Percentiles rank a stretch among this genome's conserved stretches.
Evolutionary conservation across 805 yeast species (phyloP).

Genomic region (Lipomyces chichibuensis): DNA sequence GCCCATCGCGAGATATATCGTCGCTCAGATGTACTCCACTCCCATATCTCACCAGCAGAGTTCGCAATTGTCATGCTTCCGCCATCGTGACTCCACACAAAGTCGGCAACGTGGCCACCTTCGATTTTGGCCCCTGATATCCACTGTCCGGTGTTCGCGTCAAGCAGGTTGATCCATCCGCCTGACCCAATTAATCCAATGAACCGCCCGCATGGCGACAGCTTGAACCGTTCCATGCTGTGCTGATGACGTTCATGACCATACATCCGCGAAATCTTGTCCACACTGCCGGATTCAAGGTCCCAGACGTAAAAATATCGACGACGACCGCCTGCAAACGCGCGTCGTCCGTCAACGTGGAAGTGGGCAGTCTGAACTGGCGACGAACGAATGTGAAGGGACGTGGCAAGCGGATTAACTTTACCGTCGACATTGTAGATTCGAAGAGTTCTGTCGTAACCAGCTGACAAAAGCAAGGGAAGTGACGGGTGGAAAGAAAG

Average conservation of each 20-base stretch:
- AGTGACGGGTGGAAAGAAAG: slow-evolving; percentile 81
- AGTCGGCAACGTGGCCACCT: slow-evolving; percentile 75
- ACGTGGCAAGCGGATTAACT: slow-evolving; percentile 74
- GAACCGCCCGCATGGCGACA: slow-evolving; percentile 68
- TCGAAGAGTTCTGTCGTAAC: slow-evolving; percentile 86
- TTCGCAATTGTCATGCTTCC: slow-evolving; percentile 62
- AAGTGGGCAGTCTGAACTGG: slow-evolving; percentile 81
- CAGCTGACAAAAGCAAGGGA: slow-evolving; percentile 86
- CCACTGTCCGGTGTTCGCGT: slow-evolving; percentile 83
- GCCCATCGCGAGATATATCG: slow-evolving; percentile 70
- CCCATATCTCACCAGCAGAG: slow-evolving; percentile 86
- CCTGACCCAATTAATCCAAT: slow-evolving; percentile 79
- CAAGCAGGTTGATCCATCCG: slow-evolving; percentile 88
- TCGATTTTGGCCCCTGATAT: slow-evolving; percentile 84
- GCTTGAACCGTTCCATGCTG: slow-evolving; percentile 82
- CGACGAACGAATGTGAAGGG: slow-evolving; percentile 73
- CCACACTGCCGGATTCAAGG: slow-evolving; percentile 69
- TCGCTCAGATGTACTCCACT: slow-evolving; percentile 60
- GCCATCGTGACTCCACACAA: slow-evolving; percentile 62
- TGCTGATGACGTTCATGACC: slow-evolving; percentile 87
- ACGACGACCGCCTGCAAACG: slow-evolving; percentile 89
- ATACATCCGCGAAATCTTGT: slow-evolving; percentile 83
- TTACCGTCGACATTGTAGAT: slow-evolving; percentile 91
- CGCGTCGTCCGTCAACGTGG: slow-evolving; percentile 55
- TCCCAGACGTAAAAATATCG: slow-evolving; percentile 93